These are phyloP conservation scores for Micractinium conductrix DNA, from an alignment of 139 green algal species.

Conservation along the genomic window DNA sequence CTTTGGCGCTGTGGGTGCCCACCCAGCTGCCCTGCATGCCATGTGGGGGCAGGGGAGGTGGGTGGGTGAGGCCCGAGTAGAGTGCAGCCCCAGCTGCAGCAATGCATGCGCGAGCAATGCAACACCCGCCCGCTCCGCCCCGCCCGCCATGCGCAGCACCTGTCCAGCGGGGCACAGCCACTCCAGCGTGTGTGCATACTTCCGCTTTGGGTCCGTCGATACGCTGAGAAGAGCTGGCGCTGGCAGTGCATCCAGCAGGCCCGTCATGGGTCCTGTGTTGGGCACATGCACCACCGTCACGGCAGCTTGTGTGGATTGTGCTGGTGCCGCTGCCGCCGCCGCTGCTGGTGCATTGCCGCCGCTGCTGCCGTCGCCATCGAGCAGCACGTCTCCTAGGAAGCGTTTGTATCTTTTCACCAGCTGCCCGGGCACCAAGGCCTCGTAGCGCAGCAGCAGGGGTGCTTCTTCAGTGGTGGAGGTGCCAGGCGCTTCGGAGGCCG, in stretches of 20 bases:
- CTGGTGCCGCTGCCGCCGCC: not conserved
- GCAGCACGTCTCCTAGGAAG: constrained; percentile 69
- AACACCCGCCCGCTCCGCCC: not conserved
- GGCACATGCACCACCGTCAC: constrained; percentile 58
- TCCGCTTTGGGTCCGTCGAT: not conserved
- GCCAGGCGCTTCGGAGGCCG: too few species aligned
- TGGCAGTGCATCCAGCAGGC: constrained; percentile 47
- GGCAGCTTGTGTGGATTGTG: too few species aligned
- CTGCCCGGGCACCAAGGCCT: constrained; percentile 3
- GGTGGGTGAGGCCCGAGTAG: not conserved
- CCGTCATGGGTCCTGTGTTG: constrained; percentile 76
- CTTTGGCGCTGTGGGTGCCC: constrained; percentile 65
- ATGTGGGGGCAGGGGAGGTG: not conserved
- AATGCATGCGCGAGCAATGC: too few species aligned
- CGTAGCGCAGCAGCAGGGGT: constrained; percentile 23
- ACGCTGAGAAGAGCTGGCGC: not conserved
- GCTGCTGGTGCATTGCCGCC: not conserved
- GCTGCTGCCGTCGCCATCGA: not conserved
- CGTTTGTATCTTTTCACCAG: constrained; percentile 70
- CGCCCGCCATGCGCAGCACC: too few species aligned
- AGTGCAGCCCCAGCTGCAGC: not conserved
- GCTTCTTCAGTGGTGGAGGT: not conserved
- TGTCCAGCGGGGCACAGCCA: constrained; percentile 42
- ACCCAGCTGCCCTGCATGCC: constrained; percentile 36
- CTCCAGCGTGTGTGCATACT: constrained; percentile 68